Percentiles rank a stretch among this genome's conserved stretches.
Evolutionary conservation across 495 filamentous ascomycete species (phyloP).

Genomic region (Extremus antarcticus): DNA sequence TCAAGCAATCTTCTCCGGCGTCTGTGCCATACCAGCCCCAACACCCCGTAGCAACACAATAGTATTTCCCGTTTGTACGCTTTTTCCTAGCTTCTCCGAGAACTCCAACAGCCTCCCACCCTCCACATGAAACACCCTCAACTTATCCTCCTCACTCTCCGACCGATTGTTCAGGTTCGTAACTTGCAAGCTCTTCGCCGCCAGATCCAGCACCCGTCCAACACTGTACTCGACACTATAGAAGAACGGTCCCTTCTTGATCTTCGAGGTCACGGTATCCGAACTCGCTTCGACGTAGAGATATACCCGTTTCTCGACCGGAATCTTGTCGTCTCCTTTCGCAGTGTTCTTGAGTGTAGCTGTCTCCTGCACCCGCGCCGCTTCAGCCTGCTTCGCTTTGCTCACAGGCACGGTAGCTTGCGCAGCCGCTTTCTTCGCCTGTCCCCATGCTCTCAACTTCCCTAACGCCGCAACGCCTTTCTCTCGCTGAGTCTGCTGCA

Average conservation of each 20-base stretch:
- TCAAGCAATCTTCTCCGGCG: conserved; percentile 4
- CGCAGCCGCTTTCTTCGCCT: conserved; percentile 40
- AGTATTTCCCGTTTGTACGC: conserved; percentile 67
- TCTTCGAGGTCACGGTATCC: conserved; percentile 56
- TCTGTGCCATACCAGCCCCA: conserved; percentile 30
- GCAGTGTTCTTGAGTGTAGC: conserved; percentile 72
- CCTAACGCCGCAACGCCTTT: conserved; percentile 50
- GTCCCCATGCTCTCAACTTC: conserved; percentile 54
- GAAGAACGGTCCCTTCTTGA: conserved; percentile 54
- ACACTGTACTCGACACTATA: conserved; percentile 81
- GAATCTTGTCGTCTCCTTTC: conserved; percentile 75
- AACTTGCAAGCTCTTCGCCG: conserved; percentile 66
- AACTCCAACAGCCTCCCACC: conserved; percentile 77
- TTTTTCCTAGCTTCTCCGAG: conserved; percentile 64
- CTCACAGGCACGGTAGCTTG: conserved; percentile 28
- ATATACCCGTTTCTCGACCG: conserved; percentile 71
- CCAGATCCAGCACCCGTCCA: conserved; percentile 77
- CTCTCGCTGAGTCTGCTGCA: conserved; percentile 36
- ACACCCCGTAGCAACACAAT: conserved; percentile 81
- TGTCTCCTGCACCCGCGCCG: conserved; percentile 47
- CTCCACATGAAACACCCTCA: conserved; percentile 88
- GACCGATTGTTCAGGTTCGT: conserved; percentile 27
- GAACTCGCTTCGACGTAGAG: conserved; percentile 77
- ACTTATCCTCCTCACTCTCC: conserved; percentile 40
- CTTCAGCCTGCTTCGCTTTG: conserved; percentile 26